A percentile compares a stretch with the other conserved stretches of the same genome.
phyloP scores from a whole-genome alignment of 2,329 filamentous ascomycete species.

The Hymenoscyphus occultus region DNA sequence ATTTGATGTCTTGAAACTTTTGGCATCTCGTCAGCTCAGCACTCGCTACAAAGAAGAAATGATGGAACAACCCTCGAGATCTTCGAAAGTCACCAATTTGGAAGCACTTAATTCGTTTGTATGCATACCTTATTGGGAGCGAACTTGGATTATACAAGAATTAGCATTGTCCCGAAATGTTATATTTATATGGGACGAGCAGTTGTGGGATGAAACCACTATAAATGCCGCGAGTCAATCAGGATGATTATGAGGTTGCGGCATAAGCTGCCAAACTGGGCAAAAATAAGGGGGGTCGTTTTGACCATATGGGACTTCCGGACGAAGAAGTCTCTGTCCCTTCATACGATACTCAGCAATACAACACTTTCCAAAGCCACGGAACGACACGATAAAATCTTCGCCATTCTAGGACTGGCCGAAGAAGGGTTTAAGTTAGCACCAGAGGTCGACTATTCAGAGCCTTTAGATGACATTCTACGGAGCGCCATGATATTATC shows the following conservation, averaged over 20 bases:
- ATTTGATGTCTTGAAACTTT: background rate
- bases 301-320: background rate
- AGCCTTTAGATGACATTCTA: background rate
- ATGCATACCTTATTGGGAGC: background rate
- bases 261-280: background rate
- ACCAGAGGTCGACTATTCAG: background rate
- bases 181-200: background rate
- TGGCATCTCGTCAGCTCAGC: background rate
- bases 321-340: too few species aligned
- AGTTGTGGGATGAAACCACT: background rate
- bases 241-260: background rate
- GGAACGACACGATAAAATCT: slow-evolving; percentile 5
- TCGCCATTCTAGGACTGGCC: background rate
- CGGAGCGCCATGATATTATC: background rate
- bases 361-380: background rate
- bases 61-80: background rate
- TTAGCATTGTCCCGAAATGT: background rate
- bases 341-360: background rate
- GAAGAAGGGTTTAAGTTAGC: background rate
- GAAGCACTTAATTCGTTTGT: background rate
- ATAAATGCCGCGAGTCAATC: background rate
- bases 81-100: background rate
- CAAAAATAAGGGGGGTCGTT: background rate
- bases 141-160: slow-evolving; percentile 7
- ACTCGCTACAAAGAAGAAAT: background rate